phyloP scores from a whole-genome alignment of 164 flowering plant genomes.

The Piper longum region DNA sequence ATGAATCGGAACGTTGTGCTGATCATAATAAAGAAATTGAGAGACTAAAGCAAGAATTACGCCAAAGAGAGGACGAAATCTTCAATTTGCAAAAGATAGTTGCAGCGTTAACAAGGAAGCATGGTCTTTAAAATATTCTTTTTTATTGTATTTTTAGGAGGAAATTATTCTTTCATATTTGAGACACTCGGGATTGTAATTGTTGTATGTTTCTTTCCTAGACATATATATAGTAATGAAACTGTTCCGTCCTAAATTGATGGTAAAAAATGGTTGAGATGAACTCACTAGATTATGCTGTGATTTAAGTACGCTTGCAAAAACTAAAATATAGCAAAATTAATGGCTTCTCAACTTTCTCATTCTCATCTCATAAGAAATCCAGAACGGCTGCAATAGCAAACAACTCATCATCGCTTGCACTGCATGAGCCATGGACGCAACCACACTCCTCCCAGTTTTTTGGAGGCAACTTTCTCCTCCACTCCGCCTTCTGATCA shows the following conservation, averaged over 20 bases:
- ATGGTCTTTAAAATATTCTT: slow-evolving; percentile 21
- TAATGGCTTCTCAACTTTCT: too few relatives aligned
- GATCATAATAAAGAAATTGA: slow-evolving; percentile 35
- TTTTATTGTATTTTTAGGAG: neutral
- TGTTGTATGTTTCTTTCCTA: too few relatives aligned
- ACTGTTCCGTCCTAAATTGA: too few relatives aligned
- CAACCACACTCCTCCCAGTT: slow-evolving; percentile 15
- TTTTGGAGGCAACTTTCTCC: neutral
- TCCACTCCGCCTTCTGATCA: neutral
- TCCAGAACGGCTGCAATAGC: slow-evolving; percentile 14
- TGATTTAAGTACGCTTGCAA: too few relatives aligned
- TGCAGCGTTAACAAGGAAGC: slow-evolving; percentile 40
- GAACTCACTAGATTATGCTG: too few relatives aligned
- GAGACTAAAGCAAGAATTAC: slow-evolving; percentile 25
- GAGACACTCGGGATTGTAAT: too few relatives aligned
- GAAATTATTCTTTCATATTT: neutral
- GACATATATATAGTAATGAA: too few relatives aligned
- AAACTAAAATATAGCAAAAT: too few relatives aligned
- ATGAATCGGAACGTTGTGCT: slow-evolving; percentile 14
- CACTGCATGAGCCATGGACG: slow-evolving; percentile 12
- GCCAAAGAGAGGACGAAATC: slow-evolving; percentile 29
- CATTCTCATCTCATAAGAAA: neutral
- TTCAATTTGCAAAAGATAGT: slow-evolving; percentile 38
- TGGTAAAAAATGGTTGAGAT: too few relatives aligned
- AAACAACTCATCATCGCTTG: slow-evolving; percentile 13